A percentile compares a stretch with the other conserved stretches of the same genome.
Conservation (phyloP, 1,284 basidiomycete species). For the Cystobasidium pallidum region DNA sequence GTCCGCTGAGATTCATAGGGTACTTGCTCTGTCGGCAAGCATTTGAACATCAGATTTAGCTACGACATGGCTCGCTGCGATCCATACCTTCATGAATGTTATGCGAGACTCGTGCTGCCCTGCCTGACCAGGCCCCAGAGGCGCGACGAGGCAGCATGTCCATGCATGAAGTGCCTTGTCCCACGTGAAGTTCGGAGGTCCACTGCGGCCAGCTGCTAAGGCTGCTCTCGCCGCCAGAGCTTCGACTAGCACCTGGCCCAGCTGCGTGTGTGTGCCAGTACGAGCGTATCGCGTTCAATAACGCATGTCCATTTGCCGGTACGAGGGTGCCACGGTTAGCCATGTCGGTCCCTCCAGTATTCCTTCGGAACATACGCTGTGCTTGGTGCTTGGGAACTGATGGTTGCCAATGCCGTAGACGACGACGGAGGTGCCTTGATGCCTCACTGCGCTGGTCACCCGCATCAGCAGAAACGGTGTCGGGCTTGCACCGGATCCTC, state of each 20-base stretch:
- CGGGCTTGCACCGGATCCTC: background rate
- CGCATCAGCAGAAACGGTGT: background rate
- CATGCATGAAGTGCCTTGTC: slow-evolving; percentile 32
- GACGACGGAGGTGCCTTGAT: slow-evolving; percentile 1
- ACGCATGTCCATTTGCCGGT: no score
- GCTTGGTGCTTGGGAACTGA: slow-evolving; percentile 34
- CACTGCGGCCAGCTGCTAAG: slow-evolving; percentile 19
- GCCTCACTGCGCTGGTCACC: background rate
- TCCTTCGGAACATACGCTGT: slow-evolving; percentile 27
- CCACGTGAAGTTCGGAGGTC: slow-evolving; percentile 12
- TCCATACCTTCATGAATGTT: slow-evolving; percentile 32
- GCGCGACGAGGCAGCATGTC: slow-evolving; percentile 16
- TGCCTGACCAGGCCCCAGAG: background rate
- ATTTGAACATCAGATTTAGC: background rate
- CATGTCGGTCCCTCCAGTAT: background rate
- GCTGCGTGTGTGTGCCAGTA: background rate
- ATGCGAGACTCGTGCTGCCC: slow-evolving; percentile 2
- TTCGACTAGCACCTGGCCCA: slow-evolving; percentile 32
- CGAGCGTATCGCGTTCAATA: no score
- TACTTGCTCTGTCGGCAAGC: slow-evolving; percentile 24
- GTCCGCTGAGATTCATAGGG: slow-evolving; percentile 32
- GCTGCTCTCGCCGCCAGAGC: slow-evolving; percentile 22
- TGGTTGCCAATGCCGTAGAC: slow-evolving; percentile 37
- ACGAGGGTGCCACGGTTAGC: background rate
- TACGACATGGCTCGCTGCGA: background rate